Conservation (phyloP, 768 basidiomycete genomes). For the Rossbeevera mucosa region DNA sequence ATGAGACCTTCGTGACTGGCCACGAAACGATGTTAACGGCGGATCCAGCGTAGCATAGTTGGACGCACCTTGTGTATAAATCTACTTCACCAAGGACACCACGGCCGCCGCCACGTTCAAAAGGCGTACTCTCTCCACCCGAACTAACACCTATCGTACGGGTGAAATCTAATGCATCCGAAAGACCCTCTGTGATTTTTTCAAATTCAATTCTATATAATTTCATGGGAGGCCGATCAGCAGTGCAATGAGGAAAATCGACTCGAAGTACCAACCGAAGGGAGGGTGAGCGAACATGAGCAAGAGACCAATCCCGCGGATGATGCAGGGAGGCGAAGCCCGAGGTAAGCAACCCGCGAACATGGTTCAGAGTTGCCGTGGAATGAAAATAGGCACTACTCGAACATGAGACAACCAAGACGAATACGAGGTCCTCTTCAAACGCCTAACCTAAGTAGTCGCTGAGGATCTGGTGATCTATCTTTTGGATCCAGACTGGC, state of each 20-base stretch:
- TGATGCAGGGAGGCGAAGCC: constrained; percentile 93
- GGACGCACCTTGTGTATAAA: constrained; percentile 78
- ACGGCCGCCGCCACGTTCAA: constrained; percentile 67
- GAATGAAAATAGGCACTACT: constrained; percentile 94
- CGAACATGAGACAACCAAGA: constrained; percentile 5
- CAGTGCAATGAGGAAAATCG: neutral
- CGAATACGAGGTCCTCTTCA: neutral
- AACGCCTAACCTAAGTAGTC: constrained; percentile 61
- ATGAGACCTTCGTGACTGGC: constrained; percentile 87
- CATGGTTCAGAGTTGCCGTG: constrained; percentile 86
- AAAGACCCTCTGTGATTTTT: constrained; percentile 73
- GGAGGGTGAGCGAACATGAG: constrained; percentile 81
- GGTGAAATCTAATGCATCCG: constrained; percentile 92
- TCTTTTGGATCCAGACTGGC: constrained; percentile 61
- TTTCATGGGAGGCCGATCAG: constrained; percentile 12
- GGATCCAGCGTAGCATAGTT: too few species aligned
- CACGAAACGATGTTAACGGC: neutral
- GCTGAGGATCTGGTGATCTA: constrained; percentile 85
- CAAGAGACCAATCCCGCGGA: constrained; percentile 87
- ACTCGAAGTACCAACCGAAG: constrained; percentile 47
- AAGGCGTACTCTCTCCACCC: constrained; percentile 41
- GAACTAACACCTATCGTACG: constrained; percentile 77
- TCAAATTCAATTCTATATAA: constrained; percentile 71
- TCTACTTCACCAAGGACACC: constrained; percentile 84
- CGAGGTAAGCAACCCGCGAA: constrained; percentile 82